phyloP scores from a whole-genome alignment of 805 yeast genomes.

The Cyberlindnera subsufficiens region DNA sequence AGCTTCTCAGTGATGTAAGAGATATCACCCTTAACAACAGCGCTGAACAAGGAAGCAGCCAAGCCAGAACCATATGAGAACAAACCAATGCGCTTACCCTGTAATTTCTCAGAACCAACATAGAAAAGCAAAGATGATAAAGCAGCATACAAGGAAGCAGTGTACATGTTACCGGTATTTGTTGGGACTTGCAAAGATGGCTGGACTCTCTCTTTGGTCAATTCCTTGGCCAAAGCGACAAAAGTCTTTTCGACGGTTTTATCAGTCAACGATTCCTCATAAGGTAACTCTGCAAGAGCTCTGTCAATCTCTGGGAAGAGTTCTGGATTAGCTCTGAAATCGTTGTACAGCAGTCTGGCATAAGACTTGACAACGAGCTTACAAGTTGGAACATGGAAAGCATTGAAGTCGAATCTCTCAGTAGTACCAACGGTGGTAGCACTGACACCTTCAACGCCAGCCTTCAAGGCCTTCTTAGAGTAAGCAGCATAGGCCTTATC shows the following conservation, averaged over 20 bases:
- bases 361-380: conserved; percentile 89
- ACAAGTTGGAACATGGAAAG: conserved; percentile 98
- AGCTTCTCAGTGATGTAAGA: conserved; percentile 56
- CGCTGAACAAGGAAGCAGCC: conserved; percentile 84
- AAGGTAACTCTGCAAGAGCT: conserved; percentile 45
- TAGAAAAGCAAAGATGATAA: conserved; percentile 74
- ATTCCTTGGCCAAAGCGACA: conserved; percentile 65
- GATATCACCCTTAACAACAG: conserved; percentile 76
- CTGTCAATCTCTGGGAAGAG: conserved; percentile 55
- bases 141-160: conserved; percentile 88
- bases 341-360: conserved; percentile 88
- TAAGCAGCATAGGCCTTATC: conserved; percentile 82
- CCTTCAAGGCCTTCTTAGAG: conserved; percentile 64
- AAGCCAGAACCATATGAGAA: conserved; percentile 98
- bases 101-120: conserved; percentile 68
- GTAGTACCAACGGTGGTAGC: conserved; percentile 60
- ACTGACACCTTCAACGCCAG: conserved; percentile 39
- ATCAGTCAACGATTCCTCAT: conserved; percentile 76
- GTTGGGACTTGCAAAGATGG: conserved; percentile 87
- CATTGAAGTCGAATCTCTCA: conserved; percentile 81
- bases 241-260: conserved; percentile 81
- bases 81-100: conserved; percentile 80
- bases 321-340: conserved; percentile 67
- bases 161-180: conserved; percentile 97
- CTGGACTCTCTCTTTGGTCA: conserved; percentile 59